Evolutionary conservation across 2,329 filamentous ascomycete genomes (phyloP).

Genomic region (Lomentospora prolificans): DNA sequence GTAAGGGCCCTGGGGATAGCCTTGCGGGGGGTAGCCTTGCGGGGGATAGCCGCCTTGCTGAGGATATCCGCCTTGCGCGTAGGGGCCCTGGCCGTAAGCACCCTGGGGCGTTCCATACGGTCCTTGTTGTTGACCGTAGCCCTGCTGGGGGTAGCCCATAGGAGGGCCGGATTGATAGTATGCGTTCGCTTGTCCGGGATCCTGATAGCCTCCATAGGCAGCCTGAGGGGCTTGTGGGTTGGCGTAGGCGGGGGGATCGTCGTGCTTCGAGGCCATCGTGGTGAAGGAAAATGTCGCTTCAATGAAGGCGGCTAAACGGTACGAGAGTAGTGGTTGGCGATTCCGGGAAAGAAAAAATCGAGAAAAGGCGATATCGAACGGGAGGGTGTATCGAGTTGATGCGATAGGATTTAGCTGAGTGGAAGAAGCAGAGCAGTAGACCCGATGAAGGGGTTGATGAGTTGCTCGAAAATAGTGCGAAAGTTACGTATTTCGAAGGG

Average conservation of each 20-base stretch:
- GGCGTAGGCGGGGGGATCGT: conserved; percentile 40
- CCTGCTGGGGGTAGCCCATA: conserved; percentile 21
- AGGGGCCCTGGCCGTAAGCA: conserved; percentile 21
- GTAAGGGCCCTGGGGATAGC: conserved; percentile 24
- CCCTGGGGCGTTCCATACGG: conserved; percentile 21
- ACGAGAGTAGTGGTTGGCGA: too few species aligned
- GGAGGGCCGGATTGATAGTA: conserved; percentile 16
- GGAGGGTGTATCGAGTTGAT: too few species aligned
- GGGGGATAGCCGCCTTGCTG: conserved; percentile 27
- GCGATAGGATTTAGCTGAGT: too few species aligned
- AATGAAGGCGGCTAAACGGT: too few species aligned
- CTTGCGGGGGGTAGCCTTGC: conserved; percentile 3
- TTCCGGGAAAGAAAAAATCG: too few species aligned
- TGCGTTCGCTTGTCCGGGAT: conserved; percentile 20
- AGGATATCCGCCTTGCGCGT: conserved; percentile 22
- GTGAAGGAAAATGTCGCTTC: neutral
- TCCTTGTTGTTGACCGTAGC: conserved; percentile 20
- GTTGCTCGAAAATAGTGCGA: too few species aligned
- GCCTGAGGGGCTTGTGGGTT: conserved; percentile 29
- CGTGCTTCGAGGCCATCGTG: conserved; percentile 35
- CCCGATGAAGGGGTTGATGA: too few species aligned
- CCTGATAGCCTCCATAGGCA: conserved; percentile 32
- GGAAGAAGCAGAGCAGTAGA: too few species aligned
- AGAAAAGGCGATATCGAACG: too few species aligned
- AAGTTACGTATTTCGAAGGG: too few species aligned